phyloP scores from a whole-genome alignment of 2,329 filamentous ascomycete genomes.

The Verticillium nubilum region DNA sequence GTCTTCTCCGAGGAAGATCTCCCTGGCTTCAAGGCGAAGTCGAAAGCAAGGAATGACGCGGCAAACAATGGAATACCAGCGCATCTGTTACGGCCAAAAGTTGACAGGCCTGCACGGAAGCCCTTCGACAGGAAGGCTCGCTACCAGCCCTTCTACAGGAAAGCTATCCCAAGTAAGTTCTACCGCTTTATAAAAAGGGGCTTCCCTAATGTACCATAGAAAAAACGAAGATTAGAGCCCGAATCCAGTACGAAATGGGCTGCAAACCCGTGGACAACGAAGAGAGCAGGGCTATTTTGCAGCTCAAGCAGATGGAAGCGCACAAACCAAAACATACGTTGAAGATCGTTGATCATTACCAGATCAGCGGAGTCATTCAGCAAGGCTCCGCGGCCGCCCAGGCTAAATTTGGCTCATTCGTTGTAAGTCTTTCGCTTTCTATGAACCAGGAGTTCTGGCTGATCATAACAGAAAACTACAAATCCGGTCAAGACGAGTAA shows the following conservation, averaged over 20 bases:
- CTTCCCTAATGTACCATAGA: constrained; percentile 43
- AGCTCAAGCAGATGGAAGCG: constrained; percentile 36
- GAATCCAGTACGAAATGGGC: constrained; percentile 70
- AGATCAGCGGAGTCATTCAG: constrained; percentile 49
- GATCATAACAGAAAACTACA: constrained; percentile 41
- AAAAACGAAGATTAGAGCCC: constrained; percentile 70
- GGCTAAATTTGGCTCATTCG: constrained; percentile 45
- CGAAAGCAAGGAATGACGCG: constrained; percentile 49
- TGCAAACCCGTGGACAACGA: constrained; percentile 25
- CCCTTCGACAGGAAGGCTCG: constrained; percentile 35
- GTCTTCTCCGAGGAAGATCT: constrained; percentile 87
- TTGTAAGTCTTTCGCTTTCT: constrained; percentile 39
- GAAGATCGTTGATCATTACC: constrained; percentile 43
- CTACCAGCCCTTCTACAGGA: constrained; percentile 58
- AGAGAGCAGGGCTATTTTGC: constrained; percentile 27
- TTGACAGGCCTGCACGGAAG: constrained; percentile 40
- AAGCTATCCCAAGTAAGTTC: constrained; percentile 68
- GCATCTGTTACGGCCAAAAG: constrained; percentile 43
- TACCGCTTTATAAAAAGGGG: background rate
- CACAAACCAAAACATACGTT: constrained; percentile 44
- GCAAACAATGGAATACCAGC: constrained; percentile 54
- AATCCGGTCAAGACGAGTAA: constrained; percentile 39
- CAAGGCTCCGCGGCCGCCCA: constrained; percentile 50
- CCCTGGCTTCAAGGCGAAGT: constrained; percentile 57
- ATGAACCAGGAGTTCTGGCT: constrained; percentile 2